Percentiles rank a stretch among this genome's conserved stretches.
Evolutionary conservation across 2,329 filamentous ascomycete genomes (phyloP).

Genomic region (Nemania abortiva): DNA sequence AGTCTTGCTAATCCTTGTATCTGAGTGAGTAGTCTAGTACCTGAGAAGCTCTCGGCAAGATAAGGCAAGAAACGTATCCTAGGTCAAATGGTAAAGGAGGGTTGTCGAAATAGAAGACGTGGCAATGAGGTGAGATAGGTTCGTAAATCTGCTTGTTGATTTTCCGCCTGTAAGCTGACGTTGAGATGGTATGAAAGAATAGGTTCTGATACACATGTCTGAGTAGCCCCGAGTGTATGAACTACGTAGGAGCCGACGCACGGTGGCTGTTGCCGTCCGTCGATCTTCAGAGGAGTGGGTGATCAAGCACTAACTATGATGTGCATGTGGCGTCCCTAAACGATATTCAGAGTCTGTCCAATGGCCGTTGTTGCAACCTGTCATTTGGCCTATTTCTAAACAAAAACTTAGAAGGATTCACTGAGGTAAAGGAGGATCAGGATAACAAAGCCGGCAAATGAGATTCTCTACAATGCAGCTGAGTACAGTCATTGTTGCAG

Average conservation of each 20-base stretch:
- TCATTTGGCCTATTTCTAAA: constrained; percentile 1
- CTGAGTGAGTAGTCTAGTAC: background rate
- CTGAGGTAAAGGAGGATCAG: background rate
- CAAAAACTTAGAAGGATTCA: background rate
- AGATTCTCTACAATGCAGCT: constrained; percentile 5
- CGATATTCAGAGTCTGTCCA: background rate
- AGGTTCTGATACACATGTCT: background rate
- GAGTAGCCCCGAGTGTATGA: background rate
- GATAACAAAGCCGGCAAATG: constrained; percentile 18
- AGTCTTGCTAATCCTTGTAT: background rate
- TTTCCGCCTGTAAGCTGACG: constrained; percentile 34
- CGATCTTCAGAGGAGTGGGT: background rate
- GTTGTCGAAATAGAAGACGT: background rate
- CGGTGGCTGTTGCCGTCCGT: background rate
- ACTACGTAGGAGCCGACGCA: background rate
- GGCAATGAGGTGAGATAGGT: constrained; percentile 12
- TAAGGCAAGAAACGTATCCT: constrained; percentile 1
- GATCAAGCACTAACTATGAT: background rate
- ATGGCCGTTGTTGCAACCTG: background rate
- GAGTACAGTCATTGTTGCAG: constrained; percentile 26
- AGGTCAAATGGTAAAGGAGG: constrained; percentile 6
- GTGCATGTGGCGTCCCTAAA: no score
- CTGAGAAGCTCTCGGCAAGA: background rate
- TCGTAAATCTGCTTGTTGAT: constrained; percentile 9
- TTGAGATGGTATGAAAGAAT: background rate